Evolutionary conservation across 805 yeast species (phyloP).

Genomic region (Candida mattraensis): DNA sequence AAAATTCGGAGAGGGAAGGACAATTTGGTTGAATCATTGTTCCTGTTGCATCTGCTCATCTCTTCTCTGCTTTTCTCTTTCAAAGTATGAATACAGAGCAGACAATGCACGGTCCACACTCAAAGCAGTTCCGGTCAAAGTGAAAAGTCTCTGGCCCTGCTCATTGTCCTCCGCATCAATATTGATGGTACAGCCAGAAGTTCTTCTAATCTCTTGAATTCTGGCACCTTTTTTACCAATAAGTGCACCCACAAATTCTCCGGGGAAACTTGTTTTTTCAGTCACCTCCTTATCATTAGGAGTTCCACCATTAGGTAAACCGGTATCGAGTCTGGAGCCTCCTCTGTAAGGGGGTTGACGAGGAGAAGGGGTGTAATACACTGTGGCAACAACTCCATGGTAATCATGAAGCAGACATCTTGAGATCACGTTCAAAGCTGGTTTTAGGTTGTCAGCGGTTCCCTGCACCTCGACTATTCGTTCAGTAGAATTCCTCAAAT

Average conservation of each 20-base stretch:
- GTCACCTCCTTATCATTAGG: conserved; percentile 29
- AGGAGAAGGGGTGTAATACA: conserved; percentile 57
- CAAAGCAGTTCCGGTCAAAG: conserved; percentile 59
- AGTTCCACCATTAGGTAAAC: conserved; percentile 15
- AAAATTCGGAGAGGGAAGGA: background rate
- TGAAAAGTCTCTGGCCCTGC: conserved; percentile 64
- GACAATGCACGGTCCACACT: conserved; percentile 60
- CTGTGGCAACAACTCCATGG: conserved; percentile 63
- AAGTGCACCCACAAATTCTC: conserved; percentile 83
- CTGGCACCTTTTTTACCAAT: conserved; percentile 85
- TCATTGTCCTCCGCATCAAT: conserved; percentile 71
- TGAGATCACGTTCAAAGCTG: conserved; percentile 58
- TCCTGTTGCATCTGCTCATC: conserved; percentile 16
- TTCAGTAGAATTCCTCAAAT: conserved; percentile 78
- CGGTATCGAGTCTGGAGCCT: conserved; percentile 10
- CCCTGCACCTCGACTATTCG: conserved; percentile 89
- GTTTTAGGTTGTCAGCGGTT: conserved; percentile 58
- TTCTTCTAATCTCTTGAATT: conserved; percentile 80
- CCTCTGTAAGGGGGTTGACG: conserved; percentile 20
- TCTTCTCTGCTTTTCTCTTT: conserved; percentile 48
- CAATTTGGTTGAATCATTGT: too few species aligned
- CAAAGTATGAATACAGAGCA: conserved; percentile 54
- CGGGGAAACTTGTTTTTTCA: conserved; percentile 60
- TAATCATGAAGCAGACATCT: conserved; percentile 74
- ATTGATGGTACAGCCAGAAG: conserved; percentile 74